These are phyloP conservation scores for Penicillium sp. DNA, from an alignment of 2,329 filamentous ascomycete species.

Conservation along the genomic window DNA sequence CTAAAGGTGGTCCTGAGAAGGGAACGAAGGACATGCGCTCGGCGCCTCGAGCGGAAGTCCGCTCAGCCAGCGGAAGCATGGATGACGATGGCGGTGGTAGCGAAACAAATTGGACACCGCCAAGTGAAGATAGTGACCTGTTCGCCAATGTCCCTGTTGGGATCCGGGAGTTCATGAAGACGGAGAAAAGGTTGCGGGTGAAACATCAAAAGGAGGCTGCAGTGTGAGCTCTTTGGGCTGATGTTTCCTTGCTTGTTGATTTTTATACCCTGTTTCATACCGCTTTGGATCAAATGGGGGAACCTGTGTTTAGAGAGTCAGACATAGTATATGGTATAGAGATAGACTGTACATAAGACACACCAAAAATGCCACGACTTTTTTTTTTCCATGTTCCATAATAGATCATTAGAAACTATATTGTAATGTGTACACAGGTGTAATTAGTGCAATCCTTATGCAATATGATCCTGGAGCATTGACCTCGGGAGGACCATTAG, in stretches of 20 bases:
- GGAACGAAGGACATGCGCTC: conserved; percentile 30
- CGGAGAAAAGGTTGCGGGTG: conserved; percentile 83
- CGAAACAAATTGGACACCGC: conserved; percentile 61
- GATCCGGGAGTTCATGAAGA: conserved; percentile 95
- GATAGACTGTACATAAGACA: conserved; percentile 14
- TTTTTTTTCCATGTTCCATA: background rate
- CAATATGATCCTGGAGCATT: background rate
- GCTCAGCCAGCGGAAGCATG: conserved; percentile 59
- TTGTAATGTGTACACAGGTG: background rate
- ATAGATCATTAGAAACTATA: background rate
- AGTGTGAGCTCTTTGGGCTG: conserved; percentile 10
- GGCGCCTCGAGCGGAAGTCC: conserved; percentile 40
- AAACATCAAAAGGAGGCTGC: conserved; percentile 58
- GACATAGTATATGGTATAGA: conserved; percentile 5
- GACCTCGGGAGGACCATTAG: background rate
- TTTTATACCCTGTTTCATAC: conserved; percentile 14
- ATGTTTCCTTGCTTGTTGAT: background rate
- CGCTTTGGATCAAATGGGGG: background rate
- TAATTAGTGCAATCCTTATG: background rate
- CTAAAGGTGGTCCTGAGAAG: conserved; percentile 27
- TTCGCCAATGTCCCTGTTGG: conserved; percentile 84
- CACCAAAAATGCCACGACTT: conserved; percentile 3
- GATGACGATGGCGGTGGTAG: conserved; percentile 79
- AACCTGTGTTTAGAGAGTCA: conserved; percentile 1
- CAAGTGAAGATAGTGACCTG: conserved; percentile 55